A percentile compares a stretch with the other conserved stretches of the same genome.
These are phyloP conservation scores for Sporisorium reilianum DNA, from an alignment of 1,284 basidiomycete genomes.

Conservation along the genomic window DNA sequence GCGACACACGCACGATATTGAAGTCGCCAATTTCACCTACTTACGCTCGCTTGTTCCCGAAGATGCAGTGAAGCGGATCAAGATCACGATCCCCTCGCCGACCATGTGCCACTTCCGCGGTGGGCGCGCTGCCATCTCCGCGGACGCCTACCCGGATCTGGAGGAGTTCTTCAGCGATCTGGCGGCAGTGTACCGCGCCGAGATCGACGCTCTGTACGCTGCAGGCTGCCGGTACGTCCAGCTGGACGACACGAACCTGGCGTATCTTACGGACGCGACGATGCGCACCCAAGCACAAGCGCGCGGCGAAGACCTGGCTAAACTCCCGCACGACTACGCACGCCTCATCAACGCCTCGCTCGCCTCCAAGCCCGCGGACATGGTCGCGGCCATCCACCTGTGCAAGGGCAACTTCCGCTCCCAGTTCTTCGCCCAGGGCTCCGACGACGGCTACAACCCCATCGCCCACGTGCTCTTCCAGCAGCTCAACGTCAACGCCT, in stretches of 20 bases:
- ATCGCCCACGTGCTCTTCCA: slow-evolving; percentile 79
- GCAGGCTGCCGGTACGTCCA: slow-evolving; percentile 80
- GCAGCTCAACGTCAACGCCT: slow-evolving; percentile 79
- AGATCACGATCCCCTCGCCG: slow-evolving; percentile 81
- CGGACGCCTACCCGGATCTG: slow-evolving; percentile 76
- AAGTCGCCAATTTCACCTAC: slow-evolving; percentile 69
- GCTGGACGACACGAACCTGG: slow-evolving; percentile 73
- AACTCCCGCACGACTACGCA: slow-evolving; percentile 49
- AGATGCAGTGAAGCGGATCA: slow-evolving; percentile 72
- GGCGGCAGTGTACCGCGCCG: slow-evolving; percentile 77
- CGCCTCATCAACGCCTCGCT: slow-evolving; percentile 73
- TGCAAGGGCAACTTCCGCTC: slow-evolving; percentile 81
- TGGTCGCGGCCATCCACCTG: slow-evolving; percentile 79
- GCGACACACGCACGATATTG: slow-evolving; percentile 50
- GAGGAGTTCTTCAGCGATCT: slow-evolving; percentile 82
- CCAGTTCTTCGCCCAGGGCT: slow-evolving; percentile 70
- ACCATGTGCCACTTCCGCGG: slow-evolving; percentile 62
- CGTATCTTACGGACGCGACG: slow-evolving; percentile 64
- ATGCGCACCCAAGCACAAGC: slow-evolving; percentile 44
- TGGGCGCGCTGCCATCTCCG: slow-evolving; percentile 42
- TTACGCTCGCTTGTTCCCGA: slow-evolving; percentile 63
- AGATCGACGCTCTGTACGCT: slow-evolving; percentile 79
- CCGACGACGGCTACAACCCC: slow-evolving; percentile 79
- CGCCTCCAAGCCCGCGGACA: slow-evolving; percentile 75
- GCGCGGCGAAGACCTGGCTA: slow-evolving; percentile 50